These are phyloP conservation scores for Colletotrichum orbiculare DNA, from an alignment of 2,329 filamentous ascomycete species.

Conservation along the genomic window DNA sequence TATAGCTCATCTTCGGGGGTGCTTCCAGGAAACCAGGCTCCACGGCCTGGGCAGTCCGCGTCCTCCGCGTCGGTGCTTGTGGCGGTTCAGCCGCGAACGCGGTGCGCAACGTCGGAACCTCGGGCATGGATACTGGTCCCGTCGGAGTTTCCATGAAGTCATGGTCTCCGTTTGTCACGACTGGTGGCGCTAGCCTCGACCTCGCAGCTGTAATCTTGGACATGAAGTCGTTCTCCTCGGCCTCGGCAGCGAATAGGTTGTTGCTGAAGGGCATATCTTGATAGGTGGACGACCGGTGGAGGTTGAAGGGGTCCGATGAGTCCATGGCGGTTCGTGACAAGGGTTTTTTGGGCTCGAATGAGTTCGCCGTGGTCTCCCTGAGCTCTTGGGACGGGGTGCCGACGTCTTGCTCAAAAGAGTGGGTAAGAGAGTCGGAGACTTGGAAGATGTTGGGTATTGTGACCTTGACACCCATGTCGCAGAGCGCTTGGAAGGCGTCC, in stretches of 20 bases:
- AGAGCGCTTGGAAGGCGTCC: constrained; percentile 92
- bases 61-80: constrained; percentile 63
- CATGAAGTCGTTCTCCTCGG: constrained; percentile 65
- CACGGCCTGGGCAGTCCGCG: constrained; percentile 62
- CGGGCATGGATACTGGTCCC: constrained; percentile 54
- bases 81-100: constrained; percentile 55
- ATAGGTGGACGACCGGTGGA: constrained; percentile 52
- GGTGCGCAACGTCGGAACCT: constrained; percentile 48
- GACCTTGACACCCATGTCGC: constrained; percentile 86
- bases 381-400: constrained; percentile 48
- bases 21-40: constrained; percentile 66
- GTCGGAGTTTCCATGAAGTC: constrained; percentile 75
- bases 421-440: constrained; percentile 66
- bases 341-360: constrained; percentile 57
- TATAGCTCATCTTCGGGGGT: constrained; percentile 73
- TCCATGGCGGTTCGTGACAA: constrained; percentile 51
- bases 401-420: constrained; percentile 56
- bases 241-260: constrained; percentile 53
- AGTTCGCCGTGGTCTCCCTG: constrained; percentile 49
- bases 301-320: constrained; percentile 63
- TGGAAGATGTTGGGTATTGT: constrained; percentile 89
- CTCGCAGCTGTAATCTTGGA: constrained; percentile 65
- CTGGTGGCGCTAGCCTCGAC: constrained; percentile 55
- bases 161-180: constrained; percentile 51
- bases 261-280: constrained; percentile 53